A percentile compares a stretch with the other conserved stretches of the same genome.
Evolutionary conservation across 2,329 filamentous ascomycete species (phyloP).

Genomic region (Gnomoniopsis smithogilvyi): DNA sequence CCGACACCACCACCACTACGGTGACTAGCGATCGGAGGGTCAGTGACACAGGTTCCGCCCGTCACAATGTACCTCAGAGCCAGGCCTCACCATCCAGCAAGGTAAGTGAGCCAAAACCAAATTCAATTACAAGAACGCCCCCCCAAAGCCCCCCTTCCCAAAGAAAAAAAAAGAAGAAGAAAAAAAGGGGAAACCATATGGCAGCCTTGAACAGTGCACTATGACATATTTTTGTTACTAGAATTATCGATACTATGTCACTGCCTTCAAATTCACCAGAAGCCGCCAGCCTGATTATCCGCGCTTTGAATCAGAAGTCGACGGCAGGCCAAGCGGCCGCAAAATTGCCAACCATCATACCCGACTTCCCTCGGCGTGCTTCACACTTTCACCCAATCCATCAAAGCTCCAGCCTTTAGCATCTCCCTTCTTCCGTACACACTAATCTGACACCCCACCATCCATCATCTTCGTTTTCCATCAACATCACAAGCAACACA

Average conservation of each 20-base stretch:
- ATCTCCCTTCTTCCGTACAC: constrained; percentile 22
- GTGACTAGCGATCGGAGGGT: constrained; percentile 42
- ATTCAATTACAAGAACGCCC: neutral
- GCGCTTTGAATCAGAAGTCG: constrained; percentile 18
- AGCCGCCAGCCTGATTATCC: neutral
- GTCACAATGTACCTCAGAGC: constrained; percentile 40
- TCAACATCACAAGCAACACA: constrained; percentile 12
- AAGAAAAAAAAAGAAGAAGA: too few species aligned
- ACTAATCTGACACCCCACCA: constrained; percentile 2
- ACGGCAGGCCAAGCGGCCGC: constrained; percentile 11
- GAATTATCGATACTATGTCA: neutral
- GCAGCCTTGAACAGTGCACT: neutral
- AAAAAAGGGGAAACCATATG: neutral
- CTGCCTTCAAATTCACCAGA: neutral
- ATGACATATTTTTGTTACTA: neutral
- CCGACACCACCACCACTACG: constrained; percentile 43
- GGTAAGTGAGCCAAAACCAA: constrained; percentile 32
- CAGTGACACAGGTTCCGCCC: constrained; percentile 43
- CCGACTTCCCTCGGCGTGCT: constrained; percentile 3
- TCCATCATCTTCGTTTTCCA: constrained; percentile 14
- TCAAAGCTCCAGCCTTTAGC: constrained; percentile 1
- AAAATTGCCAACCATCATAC: constrained; percentile 1
- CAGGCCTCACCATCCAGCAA: constrained; percentile 31
- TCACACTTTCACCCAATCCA: neutral
- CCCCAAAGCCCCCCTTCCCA: too few species aligned